A percentile compares a stretch with the other conserved stretches of the same genome.
Conservation (phyloP, 108 stramenopile genomes). For the Cyclotella choctawhatcheeana region DNA sequence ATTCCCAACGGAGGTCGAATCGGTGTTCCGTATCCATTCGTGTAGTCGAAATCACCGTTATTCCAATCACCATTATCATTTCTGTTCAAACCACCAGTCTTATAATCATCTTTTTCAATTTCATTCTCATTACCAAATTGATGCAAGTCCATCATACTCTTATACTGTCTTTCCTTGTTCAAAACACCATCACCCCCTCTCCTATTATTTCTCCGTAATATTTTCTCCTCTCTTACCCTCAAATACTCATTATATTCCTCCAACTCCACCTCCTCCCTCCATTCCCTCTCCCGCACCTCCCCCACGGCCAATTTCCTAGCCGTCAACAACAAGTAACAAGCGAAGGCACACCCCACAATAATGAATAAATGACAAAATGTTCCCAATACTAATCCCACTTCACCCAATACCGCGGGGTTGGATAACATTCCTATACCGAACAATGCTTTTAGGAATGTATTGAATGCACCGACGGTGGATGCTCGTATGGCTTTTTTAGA, state of each 20-base stretch:
- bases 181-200: no score
- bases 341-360: constrained; percentile 48
- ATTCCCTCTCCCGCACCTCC: constrained; percentile 24
- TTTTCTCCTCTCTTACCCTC: constrained; percentile 13
- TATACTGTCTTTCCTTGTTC: no score
- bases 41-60: no score
- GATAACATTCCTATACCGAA: constrained; percentile 55
- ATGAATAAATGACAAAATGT: constrained; percentile 53
- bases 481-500: constrained; percentile 34
- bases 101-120: no score
- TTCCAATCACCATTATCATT: no score
- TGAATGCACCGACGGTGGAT: constrained; percentile 51
- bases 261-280: constrained; percentile 16
- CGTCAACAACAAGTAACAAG: constrained; percentile 48
- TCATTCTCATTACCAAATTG: no score
- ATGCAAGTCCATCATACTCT: no score
- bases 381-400: constrained; percentile 50
- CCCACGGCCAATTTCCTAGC: constrained; percentile 44
- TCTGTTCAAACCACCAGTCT: no score
- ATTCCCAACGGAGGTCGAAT: no score
- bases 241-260: constrained; percentile 20
- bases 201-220: no score
- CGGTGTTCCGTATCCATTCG: no score
- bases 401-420: constrained; percentile 50
- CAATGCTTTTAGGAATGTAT: constrained; percentile 51